Base-by-base conservation (phyloP, 73 alveolate genomes). In the Paraurostyla sp. region DNA sequence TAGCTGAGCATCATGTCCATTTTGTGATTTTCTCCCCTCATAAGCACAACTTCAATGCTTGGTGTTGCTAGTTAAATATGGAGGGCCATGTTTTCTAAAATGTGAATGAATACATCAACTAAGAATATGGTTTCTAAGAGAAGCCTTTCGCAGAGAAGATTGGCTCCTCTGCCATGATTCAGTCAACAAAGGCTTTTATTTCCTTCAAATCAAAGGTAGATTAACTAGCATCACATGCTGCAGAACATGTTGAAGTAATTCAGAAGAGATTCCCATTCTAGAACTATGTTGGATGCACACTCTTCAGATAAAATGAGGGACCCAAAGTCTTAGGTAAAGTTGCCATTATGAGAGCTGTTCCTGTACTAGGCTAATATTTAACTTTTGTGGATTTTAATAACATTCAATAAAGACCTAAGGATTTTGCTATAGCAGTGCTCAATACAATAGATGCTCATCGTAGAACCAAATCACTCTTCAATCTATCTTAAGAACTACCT, bases 1-100 rank as follows among this genome's bases (percentile, higher is more conserved):
- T 43, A 13, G 84, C 49, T 7, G 84, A 69, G 38, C 63, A 69
- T 43, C 65, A 69, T 41, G 84, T 69, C 9, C 84, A 69, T 25
- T 69, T 69, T 43, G 63, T 69, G 42, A 69, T 69, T 3, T 69
- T 69, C n/a, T 69, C 84, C 3, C 84, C 84, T 35, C 69, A 69
- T 43, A 7, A 38, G 42, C 84, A 69, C 23, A 69, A 69, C 63
- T 69, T 35, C 38, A 43, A 41, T 38, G 84, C 84, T 36, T 69
- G 84, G 84, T 22, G 63, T n/a, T 43, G 29, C n/a, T 15, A 69
- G 35, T 38, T 22, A 18, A 46, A 43, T 25, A 41, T 38, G 4
- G 63, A 69, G 38, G n/a, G 65, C 33, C 59, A n/a, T 38, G 38
- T 18, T 6, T 69, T 69, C 23, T n/a, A 38, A 7, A 36, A n/a